Evolutionary conservation across 208 protist genomes (phyloP), one percentile per base, ranked within the genome.

Genomic region (Polymyxa betae): DNA sequence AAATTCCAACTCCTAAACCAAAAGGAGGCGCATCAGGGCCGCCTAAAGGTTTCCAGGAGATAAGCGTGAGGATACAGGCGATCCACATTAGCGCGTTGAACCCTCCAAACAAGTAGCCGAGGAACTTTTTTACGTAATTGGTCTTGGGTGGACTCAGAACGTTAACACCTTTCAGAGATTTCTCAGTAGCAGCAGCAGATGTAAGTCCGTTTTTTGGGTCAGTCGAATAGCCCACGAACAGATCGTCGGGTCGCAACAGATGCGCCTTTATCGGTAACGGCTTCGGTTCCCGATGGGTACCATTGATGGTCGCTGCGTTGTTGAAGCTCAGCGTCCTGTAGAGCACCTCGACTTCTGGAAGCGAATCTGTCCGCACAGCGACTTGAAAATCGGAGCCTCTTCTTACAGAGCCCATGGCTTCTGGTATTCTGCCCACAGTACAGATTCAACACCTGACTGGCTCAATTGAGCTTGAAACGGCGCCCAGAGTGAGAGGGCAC

Each of bases 71-170:
- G n/a, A 82, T n/a, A 5, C 5, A 20, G 16, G 72, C 72, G 5
- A 35, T 40, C 72, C 72, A 82, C 72, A 82, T 82, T n/a, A 82
- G n/a, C 35, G 72, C 72, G n/a, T 82, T 82, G 72, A 82, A 82
- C n/a, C 72, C 72, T 35, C 72, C 72, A n/a, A 82, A 82, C 5
- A 82, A 20, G 72, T 82, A 82, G 16, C 12, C 10, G 35, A 35
- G 16, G 16, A 5, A 35, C 35, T 82, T 82, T 35, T 12, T 43
- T 5, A 82, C 35, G 16, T 16, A 45, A n/a, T 82, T 82, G 16
- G 72, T 38, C 72, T 82, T 82, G 72, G 72, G 16, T 35, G 72
- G 72, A 20, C 16, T 40, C 5, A 82, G 49, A 24, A 5, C 12
- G 49, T 60, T 60, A 29, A 29, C 24, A 60, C 49, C 49, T 5